These are phyloP conservation scores for Musa balbisiana DNA, from an alignment of 202 grass and related monocot genomes.

Conservation along the genomic window DNA sequence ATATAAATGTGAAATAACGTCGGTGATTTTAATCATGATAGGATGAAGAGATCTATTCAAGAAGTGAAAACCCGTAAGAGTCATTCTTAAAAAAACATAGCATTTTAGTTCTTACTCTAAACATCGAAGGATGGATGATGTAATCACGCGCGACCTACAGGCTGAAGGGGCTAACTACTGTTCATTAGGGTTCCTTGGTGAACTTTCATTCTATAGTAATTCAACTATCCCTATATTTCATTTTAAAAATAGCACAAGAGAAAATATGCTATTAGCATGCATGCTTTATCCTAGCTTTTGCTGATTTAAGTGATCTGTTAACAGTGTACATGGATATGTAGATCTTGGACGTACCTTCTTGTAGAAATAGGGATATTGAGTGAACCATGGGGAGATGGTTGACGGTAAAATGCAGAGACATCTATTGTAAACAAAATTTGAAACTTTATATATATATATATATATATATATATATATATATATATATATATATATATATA, in stretches of 20 bases:
- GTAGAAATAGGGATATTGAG: constrained; percentile 10
- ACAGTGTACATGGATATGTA: constrained; percentile 7
- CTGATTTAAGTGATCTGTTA: not conserved
- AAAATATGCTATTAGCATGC: not conserved
- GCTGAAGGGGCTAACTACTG: not conserved
- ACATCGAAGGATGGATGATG: not conserved
- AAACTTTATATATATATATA: no score
- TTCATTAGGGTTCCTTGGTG: not conserved
- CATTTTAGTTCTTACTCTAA: not conserved
- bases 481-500: no score
- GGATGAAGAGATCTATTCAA: not conserved
- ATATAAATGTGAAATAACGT: no score
- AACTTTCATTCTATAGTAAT: not conserved
- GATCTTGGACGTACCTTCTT: not conserved
- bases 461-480: no score
- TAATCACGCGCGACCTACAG: no score
- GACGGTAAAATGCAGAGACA: not conserved
- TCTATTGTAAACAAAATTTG: no score
- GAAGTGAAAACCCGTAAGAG: not conserved
- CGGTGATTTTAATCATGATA: not conserved
- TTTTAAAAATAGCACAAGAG: not conserved
- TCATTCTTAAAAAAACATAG: not conserved
- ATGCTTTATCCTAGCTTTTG: not conserved
- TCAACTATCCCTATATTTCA: not conserved
- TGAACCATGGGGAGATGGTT: constrained; percentile 18